Conservation (phyloP, 768 basidiomycete species). For the Obba rivulosa region DNA sequence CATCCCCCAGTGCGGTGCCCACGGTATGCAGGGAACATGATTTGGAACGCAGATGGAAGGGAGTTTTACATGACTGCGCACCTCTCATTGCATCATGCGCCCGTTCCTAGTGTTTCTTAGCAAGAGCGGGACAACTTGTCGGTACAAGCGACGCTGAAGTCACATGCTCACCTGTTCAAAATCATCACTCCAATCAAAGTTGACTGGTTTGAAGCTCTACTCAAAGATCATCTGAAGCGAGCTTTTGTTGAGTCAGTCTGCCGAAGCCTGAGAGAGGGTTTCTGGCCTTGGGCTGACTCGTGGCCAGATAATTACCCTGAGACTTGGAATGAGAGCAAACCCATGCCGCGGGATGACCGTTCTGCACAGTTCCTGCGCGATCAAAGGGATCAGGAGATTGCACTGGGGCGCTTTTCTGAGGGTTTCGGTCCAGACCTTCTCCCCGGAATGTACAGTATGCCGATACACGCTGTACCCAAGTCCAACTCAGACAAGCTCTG, state of each 20-base stretch:
- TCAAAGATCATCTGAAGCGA: conserved; percentile 32
- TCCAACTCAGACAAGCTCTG: conserved; percentile 26
- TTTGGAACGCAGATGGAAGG: conserved; percentile 10
- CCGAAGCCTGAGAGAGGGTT: conserved; percentile 29
- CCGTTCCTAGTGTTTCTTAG: conserved; percentile 8
- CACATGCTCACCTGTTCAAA: conserved; percentile 27
- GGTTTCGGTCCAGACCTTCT: conserved; percentile 31
- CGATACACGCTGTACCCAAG: conserved; percentile 35
- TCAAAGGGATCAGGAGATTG: conserved; percentile 12
- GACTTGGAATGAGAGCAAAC: conserved; percentile 7
- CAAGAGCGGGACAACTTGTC: conserved; percentile 10
- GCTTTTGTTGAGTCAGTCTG: conserved; percentile 30
- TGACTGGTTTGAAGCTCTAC: conserved; percentile 21
- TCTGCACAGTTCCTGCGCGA: neutral
- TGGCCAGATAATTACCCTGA: conserved; percentile 19
- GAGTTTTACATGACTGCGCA: conserved; percentile 16
- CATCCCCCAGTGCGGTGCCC: neutral
- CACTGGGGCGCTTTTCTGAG: conserved; percentile 12
- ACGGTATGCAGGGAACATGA: conserved; percentile 4
- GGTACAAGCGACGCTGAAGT: conserved; percentile 16
- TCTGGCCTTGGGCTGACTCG: conserved; percentile 39
- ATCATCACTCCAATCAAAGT: conserved; percentile 33
- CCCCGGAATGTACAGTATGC: conserved; percentile 39
- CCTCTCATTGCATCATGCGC: conserved; percentile 1
- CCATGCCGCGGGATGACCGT: neutral